These are phyloP conservation scores for Coemansia sp. DNA, from an alignment of 192 early-diverging fungal genomes.

Conservation along the genomic window DNA sequence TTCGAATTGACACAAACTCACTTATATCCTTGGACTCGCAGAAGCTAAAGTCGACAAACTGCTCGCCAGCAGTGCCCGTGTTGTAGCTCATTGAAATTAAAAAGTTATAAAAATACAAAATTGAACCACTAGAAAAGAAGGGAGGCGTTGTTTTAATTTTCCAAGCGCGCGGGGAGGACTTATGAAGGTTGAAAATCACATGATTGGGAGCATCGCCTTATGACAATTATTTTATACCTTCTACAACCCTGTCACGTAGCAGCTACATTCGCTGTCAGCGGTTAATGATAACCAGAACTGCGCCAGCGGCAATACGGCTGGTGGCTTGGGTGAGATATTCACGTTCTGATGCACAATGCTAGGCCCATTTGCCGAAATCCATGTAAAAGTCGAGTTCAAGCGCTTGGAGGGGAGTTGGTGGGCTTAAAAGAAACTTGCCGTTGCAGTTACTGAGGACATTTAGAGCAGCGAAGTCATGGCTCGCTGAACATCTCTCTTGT, in stretches of 20 bases:
- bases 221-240: neutral
- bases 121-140: neutral
- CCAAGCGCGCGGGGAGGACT: neutral
- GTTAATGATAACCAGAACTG: neutral
- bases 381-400: constrained; percentile 39
- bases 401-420: constrained; percentile 45
- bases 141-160: neutral
- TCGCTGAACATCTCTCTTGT: neutral
- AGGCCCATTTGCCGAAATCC: constrained; percentile 42
- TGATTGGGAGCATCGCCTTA: neutral
- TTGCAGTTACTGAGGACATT: constrained; percentile 41
- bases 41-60: constrained; percentile 53
- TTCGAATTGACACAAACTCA: constrained; percentile 45
- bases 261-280: too few species aligned
- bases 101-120: neutral
- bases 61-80: constrained; percentile 20
- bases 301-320: constrained; percentile 8
- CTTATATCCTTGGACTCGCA: constrained; percentile 52
- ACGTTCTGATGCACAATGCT: constrained; percentile 44
- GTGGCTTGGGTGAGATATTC: constrained; percentile 30
- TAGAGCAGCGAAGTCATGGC: constrained; percentile 4
- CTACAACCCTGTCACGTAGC: too few species aligned
- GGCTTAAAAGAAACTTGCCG: constrained; percentile 42
- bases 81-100: constrained; percentile 39
- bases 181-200: neutral